Base-by-base conservation (phyloP, 1,284 basidiomycete species). In the Moniliophthora roreri region DNA sequence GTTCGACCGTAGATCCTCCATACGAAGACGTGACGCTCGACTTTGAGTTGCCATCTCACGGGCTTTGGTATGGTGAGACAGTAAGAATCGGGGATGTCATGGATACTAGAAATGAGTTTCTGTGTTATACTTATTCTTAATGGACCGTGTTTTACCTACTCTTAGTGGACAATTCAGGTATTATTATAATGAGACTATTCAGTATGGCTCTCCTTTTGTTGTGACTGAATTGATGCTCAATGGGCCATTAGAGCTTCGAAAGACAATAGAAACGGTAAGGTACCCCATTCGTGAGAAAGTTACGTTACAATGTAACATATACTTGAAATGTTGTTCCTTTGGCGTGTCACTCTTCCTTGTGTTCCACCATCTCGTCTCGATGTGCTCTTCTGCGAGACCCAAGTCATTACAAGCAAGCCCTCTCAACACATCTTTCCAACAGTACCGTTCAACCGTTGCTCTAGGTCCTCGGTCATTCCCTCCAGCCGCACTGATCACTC, bases 11-110 rank as follows among this genome's bases (percentile, higher is more conserved):
- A 4, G 37, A 51, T 34, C 23, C 36, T 32, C 35, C 34, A 5
- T 38, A 21, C n/a, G 24, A 15, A 23, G 24, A 50, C 1, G 26
- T 50, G 7, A 66, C 65, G 2, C 60, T 67, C 11, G 62, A 62
- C 24, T 65, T 57, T 39, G 26, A 45, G 4, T 49, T 68, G 16
- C 35, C 49, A 7, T 63, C 64, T 57, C 58, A 51, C 15, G 54
- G 44, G 5, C 46, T 65, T 4, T 32, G 28, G 28, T n/a, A n/a
- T n/a, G 59, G 60, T 9, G 52, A 54, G 16, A 53, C 55, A 4
- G 52, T 65, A 18, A 50, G 55, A 23, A 62, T 68, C 35, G 55
- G 64, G 16, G 56, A 68, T 20, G 59, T 66, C 20, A 66, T 71
- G 64, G 58, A 69, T 57, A 63, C 62, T 41, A 54, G 18, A 28